Base-by-base conservation (phyloP, 805 yeast genomes). In the Yarrowia alimentaria region DNA sequence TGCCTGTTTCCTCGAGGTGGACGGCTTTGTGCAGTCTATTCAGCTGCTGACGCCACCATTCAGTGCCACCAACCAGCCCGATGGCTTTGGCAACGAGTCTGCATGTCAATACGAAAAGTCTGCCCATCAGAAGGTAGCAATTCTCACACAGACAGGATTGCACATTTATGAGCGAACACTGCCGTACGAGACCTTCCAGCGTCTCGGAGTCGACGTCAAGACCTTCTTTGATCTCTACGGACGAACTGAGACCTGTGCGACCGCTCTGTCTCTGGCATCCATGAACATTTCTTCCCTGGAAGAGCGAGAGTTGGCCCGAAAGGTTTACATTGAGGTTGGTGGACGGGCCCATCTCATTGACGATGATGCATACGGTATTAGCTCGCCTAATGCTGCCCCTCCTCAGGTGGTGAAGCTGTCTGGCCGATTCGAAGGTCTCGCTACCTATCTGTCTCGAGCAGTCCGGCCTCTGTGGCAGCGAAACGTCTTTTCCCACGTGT, bases 371-470 rank as follows among this genome's bases (percentile, higher is more conserved):
- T 51, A 51, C 21, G 25, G 32, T 8, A 13, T 34, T 10, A 21
- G 37, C 13, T 28, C 47, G n/a, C n/a, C n/a, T n/a, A n/a, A n/a
- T 14, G 29, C 52, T 21, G 17, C 29, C 21, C 45, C 33, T 7
- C 29, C 37, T 5, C 29, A 38, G 30, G 35, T 59, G 5, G 95
- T 91, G n/a, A 79, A 85, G 22, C 74, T 93, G 54, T 86, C 96
- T 67, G 95, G 95, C 58, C 73, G 96, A 58, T 89, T 90, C 60
- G 90, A 87, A 64, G 98, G 96, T 38, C 78, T 87, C 13, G 82
- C 91, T 11, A 74, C 88, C 19, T 76, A 89, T 53, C 71, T 89
- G 24, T 76, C 96, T 1, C 77, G 98, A 58, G 66, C 90, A 13
- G 79, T 91, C 56, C 76, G 94, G 56, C 82, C 81, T 14, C 72